Base-by-base conservation (phyloP, 2,329 filamentous ascomycete genomes). In the Fusarium bactridioides region DNA sequence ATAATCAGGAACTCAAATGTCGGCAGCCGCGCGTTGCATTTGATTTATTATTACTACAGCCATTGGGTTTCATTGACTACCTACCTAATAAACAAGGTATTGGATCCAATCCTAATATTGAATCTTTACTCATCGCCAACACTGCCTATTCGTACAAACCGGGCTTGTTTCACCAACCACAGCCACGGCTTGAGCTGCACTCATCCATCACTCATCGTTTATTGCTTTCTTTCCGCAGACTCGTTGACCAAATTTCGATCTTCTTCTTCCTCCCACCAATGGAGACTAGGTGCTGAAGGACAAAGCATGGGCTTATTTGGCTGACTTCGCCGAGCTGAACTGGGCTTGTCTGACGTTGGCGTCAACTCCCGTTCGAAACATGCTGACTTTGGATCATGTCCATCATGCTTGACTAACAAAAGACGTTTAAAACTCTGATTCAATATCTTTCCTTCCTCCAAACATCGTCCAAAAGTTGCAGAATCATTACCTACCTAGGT, bases 161-260 rank as follows among this genome's bases (percentile, higher is more conserved):
- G 41, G 67, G 67, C 56, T 64, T 74, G 70, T 73, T 71, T 68
- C 67, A 73, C 70, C 55, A 64, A 60, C 66, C 54, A 58, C 44
- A 73, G 55, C 61, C 66, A 66, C 66, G 57, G 33, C 63, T 67
- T 58, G 62, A 64, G 57, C 69, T 63, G 63, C 63, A 64, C 29
- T 56, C 63, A 51, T 65, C 59, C 68, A 51, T 61, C 59, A 43
- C 19, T 33, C 54, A 66, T 64, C 60, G 27, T 35, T 40, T 23
- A 50, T 57, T 57, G 64, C 68, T 57, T 61, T 68, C 67, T 64
- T 67, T 51, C 62, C 47, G 56, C 61, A 23, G 38, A 35, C 43
- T 68, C 41, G 50, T 37, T 23, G 33, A 47, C 40, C 40, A 45
- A 37, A 27, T 33, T 29, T 57, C 37, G 25, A 25, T 21, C 27